Base-by-base conservation (phyloP, 1,139 yeast genomes). In the Sugiyamaella japonica region DNA sequence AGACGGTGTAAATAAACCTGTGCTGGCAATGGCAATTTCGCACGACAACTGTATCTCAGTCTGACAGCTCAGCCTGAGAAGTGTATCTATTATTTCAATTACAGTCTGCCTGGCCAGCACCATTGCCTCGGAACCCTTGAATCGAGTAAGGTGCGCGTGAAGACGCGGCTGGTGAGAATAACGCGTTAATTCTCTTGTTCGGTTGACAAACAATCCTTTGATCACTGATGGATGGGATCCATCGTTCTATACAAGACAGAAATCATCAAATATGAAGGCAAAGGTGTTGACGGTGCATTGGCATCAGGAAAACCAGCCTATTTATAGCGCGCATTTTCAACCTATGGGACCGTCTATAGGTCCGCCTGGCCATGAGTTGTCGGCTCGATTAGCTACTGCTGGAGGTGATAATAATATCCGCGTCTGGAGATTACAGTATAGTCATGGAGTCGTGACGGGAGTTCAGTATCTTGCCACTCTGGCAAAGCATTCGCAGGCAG, bases 331-430 rank as follows among this genome's bases (percentile, higher is more conserved):
- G 0, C 84, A 84, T 58, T 86, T 89, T 69, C 97, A 90, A 69
- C 89, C 89, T 0, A 56, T 50, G 7, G 36, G 52, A 3, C 48
- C 48, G 62, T 48, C 67, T 64, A 23, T 53, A 58, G 36, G 59
- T 61, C 55, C 61, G 59, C 44, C 52, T 51, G 59, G 56, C 39
- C 53, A 52, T 29, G 37, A 42, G 40, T 38, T 48, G 23, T 38
- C 46, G 9, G 32, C 56, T 58, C 76, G 93, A 44, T 73, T 93
- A 40, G 93, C 85, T 3, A 93, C 98, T 0, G 96, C 90, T 0
- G 99, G 99, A 13, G 98, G 98, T 40, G 99, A 93, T 68, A 89
- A 88, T 66, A 88, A 88, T 64, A 85, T 90, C 12, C 76, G 98
- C 53, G 73, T 89, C 36, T 85, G 95, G 74, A 52, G 62, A 50